Evolutionary conservation across 768 basidiomycete genomes (phyloP).

Genomic region (Termitomyces sp.): DNA sequence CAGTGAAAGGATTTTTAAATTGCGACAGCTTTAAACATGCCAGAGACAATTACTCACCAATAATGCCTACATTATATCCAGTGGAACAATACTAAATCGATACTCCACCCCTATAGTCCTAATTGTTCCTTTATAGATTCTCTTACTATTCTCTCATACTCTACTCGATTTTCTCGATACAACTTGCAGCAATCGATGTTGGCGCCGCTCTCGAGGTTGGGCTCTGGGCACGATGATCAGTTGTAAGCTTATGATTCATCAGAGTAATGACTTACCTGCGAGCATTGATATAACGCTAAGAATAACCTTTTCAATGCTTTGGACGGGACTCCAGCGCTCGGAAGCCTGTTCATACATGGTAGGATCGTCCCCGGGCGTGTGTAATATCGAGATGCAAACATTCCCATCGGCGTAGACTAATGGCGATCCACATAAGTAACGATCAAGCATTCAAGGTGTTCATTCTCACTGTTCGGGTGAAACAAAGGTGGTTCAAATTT

Average conservation of each 20-base stretch:
- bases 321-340: slow-evolving; percentile 98
- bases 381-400: slow-evolving; percentile 97
- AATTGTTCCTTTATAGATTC: slow-evolving; percentile 83
- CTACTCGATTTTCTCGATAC: slow-evolving; percentile 82
- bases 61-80: slow-evolving; percentile 13
- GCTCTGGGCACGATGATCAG: slow-evolving; percentile 47
- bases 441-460: neutral
- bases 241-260: slow-evolving; percentile 9
- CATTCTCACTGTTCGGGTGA: slow-evolving; percentile 88
- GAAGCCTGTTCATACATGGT: slow-evolving; percentile 93
- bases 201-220: slow-evolving; percentile 95
- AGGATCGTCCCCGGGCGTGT: slow-evolving; percentile 89
- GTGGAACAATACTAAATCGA: slow-evolving; percentile 3
- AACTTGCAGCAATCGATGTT: slow-evolving; percentile 98
- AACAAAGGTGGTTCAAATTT: slow-evolving; percentile 95
- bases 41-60: neutral
- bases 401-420: slow-evolving; percentile 94
- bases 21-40: slow-evolving; percentile 18
- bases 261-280: slow-evolving; percentile 55
- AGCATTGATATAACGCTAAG: slow-evolving; percentile 97
- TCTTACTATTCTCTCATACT: slow-evolving; percentile 87
- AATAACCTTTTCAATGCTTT: slow-evolving; percentile 95
- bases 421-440: slow-evolving; percentile 7
- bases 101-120: slow-evolving; percentile 47
- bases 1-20: slow-evolving; percentile 39